Percentiles rank a stretch among this genome's conserved stretches.
These are phyloP conservation scores for Acer negundo DNA, from an alignment of 345 rosid genomes.

Conservation along the genomic window DNA sequence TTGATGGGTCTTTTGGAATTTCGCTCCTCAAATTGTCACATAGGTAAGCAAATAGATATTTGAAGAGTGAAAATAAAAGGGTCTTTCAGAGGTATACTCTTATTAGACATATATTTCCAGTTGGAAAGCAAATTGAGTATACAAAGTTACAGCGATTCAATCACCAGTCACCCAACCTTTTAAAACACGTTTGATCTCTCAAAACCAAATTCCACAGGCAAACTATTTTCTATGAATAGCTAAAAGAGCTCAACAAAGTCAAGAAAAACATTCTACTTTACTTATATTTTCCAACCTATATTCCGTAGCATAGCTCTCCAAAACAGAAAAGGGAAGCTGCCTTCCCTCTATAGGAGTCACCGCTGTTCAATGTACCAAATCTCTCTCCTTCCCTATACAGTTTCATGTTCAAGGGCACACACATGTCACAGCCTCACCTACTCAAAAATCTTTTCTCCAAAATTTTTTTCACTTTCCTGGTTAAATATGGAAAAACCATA, in stretches of 20 bases:
- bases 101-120: constrained; percentile 14
- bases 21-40: too few species aligned
- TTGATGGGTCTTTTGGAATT: too few species aligned
- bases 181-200: constrained; percentile 1
- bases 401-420: not conserved
- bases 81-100: too few species aligned
- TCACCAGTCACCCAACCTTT: not conserved
- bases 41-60: too few species aligned
- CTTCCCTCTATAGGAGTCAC: not conserved
- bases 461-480: constrained; percentile 1
- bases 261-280: constrained; percentile 9
- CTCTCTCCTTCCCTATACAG: not conserved
- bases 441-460: not conserved
- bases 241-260: constrained; percentile 6
- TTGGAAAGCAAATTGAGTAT: constrained; percentile 6
- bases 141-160: not conserved
- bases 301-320: not conserved
- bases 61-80: too few species aligned
- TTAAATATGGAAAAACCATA: not conserved
- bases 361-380: not conserved
- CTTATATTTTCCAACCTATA: constrained; percentile 2
- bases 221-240: not conserved
- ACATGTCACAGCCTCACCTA: not conserved
- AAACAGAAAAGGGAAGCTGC: constrained; percentile 16
- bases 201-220: not conserved